phyloP scores from a whole-genome alignment of 495 filamentous ascomycete genomes.

The Hamigera avellanea region DNA sequence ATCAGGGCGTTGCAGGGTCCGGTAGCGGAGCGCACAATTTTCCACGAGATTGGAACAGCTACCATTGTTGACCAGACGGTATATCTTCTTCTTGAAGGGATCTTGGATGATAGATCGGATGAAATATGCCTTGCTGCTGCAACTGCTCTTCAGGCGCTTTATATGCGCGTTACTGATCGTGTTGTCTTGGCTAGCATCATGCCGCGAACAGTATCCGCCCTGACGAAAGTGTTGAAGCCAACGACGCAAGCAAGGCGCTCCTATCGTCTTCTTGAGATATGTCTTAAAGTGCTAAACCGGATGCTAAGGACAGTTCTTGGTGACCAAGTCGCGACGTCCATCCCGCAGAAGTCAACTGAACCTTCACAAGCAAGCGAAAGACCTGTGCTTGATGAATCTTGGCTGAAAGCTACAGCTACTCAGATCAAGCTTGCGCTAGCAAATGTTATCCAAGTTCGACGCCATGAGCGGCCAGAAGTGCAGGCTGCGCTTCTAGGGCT shows the following conservation, averaged over 20 bases:
- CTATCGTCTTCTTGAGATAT: constrained; percentile 49
- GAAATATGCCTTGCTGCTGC: constrained; percentile 58
- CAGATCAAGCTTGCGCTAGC: constrained; percentile 81
- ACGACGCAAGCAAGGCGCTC: constrained; percentile 52
- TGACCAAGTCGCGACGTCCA: constrained; percentile 31
- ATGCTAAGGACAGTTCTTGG: constrained; percentile 54
- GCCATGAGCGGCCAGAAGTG: constrained; percentile 61
- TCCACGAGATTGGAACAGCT: constrained; percentile 34
- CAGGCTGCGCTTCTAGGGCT: constrained; percentile 53
- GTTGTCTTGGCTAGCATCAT: constrained; percentile 71
- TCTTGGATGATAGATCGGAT: constrained; percentile 46
- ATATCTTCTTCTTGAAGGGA: constrained; percentile 64
- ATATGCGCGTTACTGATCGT: constrained; percentile 50
- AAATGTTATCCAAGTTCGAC: constrained; percentile 66
- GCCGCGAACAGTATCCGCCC: constrained; percentile 74
- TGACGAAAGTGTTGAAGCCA: constrained; percentile 64
- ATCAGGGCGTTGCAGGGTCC: constrained; percentile 31
- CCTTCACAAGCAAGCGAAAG: constrained; percentile 22
- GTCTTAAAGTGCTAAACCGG: constrained; percentile 45
- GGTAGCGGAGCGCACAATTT: constrained; percentile 47
- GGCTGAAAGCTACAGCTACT: constrained; percentile 68
- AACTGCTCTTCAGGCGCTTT: constrained; percentile 49
- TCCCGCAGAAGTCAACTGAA: constrained; percentile 7
- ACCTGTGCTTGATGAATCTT: constrained; percentile 41
- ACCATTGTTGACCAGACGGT: constrained; percentile 76